Conservation (phyloP, 371 early-diverging fungal species). For the Thermomucor indicae-seudaticae region DNA sequence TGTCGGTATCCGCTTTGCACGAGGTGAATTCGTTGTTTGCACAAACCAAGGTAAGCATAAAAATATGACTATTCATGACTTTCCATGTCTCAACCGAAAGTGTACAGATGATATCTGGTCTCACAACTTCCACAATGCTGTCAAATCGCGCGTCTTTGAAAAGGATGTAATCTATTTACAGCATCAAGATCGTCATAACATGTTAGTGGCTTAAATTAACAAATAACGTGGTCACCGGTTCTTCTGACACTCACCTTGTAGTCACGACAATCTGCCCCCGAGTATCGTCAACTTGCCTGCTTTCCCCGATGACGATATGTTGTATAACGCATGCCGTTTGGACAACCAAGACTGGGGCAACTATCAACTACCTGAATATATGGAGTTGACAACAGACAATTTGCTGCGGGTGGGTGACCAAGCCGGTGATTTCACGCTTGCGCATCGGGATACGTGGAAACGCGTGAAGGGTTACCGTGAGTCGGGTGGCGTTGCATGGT, state of each 20-base stretch:
- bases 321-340: conserved; percentile 30
- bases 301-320: conserved; percentile 32
- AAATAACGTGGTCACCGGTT: neutral
- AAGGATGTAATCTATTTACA: conserved; percentile 36
- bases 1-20: conserved; percentile 42
- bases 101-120: conserved; percentile 45
- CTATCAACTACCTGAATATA: conserved; percentile 17
- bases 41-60: conserved; percentile 41
- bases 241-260: neutral
- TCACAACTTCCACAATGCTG: conserved; percentile 40
- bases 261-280: conserved; percentile 37
- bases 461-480: conserved; percentile 35
- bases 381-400: conserved; percentile 21
- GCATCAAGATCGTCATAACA: conserved; percentile 33
- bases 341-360: conserved; percentile 35
- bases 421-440: conserved; percentile 44
- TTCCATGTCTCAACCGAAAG: neutral
- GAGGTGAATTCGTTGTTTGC: conserved; percentile 39
- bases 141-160: conserved; percentile 35
- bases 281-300: conserved; percentile 31
- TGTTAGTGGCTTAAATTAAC: conserved; percentile 17
- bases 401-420: conserved; percentile 29
- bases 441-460: conserved; percentile 45
- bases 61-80: neutral
- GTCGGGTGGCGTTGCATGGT: conserved; percentile 42